Conservation (phyloP, 1,284 basidiomycete genomes). For the Leccinum griseonigrum region DNA sequence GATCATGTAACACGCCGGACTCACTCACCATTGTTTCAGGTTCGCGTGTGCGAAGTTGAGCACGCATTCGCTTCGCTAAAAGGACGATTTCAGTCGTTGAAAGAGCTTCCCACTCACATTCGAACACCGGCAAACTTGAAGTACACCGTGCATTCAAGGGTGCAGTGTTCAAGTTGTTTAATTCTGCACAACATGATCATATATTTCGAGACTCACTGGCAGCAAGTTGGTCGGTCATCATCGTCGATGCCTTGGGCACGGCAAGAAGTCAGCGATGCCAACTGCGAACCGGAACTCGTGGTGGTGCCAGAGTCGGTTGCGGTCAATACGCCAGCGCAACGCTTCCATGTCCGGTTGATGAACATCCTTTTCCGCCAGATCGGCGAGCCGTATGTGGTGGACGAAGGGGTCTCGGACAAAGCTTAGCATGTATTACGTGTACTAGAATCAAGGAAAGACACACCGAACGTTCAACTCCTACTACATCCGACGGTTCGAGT, state of each 20-base stretch:
- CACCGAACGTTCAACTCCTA: neutral
- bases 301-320: neutral
- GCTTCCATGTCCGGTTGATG: neutral
- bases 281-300: neutral
- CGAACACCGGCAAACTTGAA: neutral
- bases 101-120: neutral
- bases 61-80: slow-evolving; percentile 1
- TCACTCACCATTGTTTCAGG: neutral
- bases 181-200: neutral
- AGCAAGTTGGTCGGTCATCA: neutral
- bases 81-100: neutral
- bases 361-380: neutral
- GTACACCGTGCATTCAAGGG: neutral
- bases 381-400: neutral
- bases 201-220: neutral
- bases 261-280: neutral
- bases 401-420: neutral
- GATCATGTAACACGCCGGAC: neutral
- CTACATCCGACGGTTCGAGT: neutral
- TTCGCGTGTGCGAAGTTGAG: too few relatives aligned
- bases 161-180: neutral
- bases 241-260: neutral
- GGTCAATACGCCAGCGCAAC: neutral
- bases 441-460: neutral
- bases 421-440: neutral